Percentiles rank a stretch among this genome's conserved stretches.
Evolutionary conservation across 1,284 basidiomycete genomes (phyloP).

Genomic region (Puccinia hordei): DNA sequence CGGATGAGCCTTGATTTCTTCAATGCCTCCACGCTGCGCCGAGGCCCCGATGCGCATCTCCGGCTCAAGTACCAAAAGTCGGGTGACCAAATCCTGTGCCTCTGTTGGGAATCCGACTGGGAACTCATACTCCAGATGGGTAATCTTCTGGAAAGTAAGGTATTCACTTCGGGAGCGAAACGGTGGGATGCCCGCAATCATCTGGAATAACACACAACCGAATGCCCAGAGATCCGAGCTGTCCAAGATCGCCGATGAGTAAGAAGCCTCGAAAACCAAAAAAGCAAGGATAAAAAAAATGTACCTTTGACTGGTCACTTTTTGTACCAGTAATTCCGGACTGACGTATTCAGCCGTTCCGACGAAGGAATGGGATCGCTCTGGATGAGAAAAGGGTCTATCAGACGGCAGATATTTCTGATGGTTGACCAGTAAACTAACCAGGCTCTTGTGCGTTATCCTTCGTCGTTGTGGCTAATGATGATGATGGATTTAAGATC

Average conservation of each 20-base stretch:
- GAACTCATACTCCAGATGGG: conserved; percentile 38
- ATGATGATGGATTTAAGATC: conserved; percentile 67
- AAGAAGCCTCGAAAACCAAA: not conserved
- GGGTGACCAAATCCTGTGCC: conserved; percentile 21
- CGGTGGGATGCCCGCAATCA: conserved; percentile 20
- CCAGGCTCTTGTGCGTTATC: not conserved
- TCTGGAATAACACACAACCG: conserved; percentile 38
- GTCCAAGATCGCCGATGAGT: not conserved
- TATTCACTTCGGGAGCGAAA: conserved; percentile 41
- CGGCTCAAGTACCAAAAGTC: conserved; percentile 23
- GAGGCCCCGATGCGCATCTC: conserved; percentile 9
- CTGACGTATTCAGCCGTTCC: conserved; percentile 56
- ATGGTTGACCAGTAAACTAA: conserved; percentile 8
- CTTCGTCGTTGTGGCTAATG: conserved; percentile 48
- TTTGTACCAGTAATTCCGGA: conserved; percentile 52
- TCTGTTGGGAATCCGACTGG: conserved; percentile 5
- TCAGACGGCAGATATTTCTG: not conserved
- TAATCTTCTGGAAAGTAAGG: conserved; percentile 44
- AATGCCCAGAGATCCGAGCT: conserved; percentile 47
- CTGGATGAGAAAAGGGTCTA: not conserved
- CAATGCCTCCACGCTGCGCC: not conserved
- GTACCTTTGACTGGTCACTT: conserved; percentile 36
- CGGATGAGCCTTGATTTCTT: conserved; percentile 25
- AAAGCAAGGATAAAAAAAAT: not conserved
- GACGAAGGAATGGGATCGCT: conserved; percentile 39